Evolutionary conservation across 2,329 filamentous ascomycete genomes (phyloP).

Genomic region (Fusarium xyrophilum): DNA sequence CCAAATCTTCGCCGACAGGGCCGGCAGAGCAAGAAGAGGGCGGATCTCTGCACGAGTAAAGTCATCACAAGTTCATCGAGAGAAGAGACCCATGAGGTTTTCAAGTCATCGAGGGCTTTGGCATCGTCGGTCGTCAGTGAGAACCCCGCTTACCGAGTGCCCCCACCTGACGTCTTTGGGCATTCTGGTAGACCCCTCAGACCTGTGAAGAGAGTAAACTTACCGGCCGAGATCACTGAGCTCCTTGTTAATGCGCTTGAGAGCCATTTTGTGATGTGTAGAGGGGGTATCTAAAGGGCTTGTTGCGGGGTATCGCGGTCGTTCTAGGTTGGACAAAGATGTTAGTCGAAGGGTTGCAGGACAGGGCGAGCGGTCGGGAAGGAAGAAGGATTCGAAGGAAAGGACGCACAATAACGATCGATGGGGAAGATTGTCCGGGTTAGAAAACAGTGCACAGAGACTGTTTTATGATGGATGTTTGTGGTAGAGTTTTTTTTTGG

Average conservation of each 20-base stretch:
- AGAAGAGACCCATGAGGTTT: neutral
- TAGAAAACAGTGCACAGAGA: conserved; percentile 22
- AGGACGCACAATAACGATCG: conserved; percentile 41
- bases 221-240: conserved; percentile 90
- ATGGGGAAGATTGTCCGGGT: conserved; percentile 30
- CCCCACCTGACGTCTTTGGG: conserved; percentile 49
- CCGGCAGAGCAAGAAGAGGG: conserved; percentile 98
- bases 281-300: conserved; percentile 39
- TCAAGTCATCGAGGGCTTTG: conserved; percentile 19
- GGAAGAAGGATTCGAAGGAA: conserved; percentile 21
- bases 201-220: conserved; percentile 45
- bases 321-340: conserved; percentile 30
- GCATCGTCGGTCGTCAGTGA: conserved; percentile 23
- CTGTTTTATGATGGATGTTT: conserved; percentile 2
- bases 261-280: conserved; percentile 69
- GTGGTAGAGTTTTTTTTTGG: neutral
- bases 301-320: conserved; percentile 40
- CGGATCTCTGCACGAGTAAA: conserved; percentile 73
- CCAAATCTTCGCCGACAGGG: conserved; percentile 95
- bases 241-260: conserved; percentile 96
- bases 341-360: conserved; percentile 37
- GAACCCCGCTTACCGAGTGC: conserved; percentile 48
- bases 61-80: conserved; percentile 30
- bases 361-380: conserved; percentile 20
- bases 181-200: conserved; percentile 39